Conservation (phyloP, 805 yeast genomes). For the Hanseniaspora jakobsenii region DNA sequence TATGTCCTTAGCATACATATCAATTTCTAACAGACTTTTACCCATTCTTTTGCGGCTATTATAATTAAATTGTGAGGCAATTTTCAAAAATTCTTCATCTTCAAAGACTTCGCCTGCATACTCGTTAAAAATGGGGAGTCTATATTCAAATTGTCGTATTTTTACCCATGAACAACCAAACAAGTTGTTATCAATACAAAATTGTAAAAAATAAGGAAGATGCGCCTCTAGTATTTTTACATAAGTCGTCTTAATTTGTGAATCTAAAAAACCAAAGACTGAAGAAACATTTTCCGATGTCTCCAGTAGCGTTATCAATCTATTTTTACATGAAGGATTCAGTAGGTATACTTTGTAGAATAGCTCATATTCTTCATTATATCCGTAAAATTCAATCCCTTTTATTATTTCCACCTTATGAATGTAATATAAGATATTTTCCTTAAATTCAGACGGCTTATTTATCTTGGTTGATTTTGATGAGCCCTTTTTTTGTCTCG, state of each 20-base stretch:
- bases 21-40: constrained; percentile 57
- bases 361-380: constrained; percentile 47
- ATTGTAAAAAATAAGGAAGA: constrained; percentile 63
- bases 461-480: constrained; percentile 2
- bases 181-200: constrained; percentile 68
- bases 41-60: constrained; percentile 41
- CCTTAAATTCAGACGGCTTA: constrained; percentile 14
- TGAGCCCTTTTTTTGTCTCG: not conserved
- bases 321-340: constrained; percentile 46
- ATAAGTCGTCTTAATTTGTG: no score
- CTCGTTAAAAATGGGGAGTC: constrained; percentile 42
- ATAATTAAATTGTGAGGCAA: constrained; percentile 19
- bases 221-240: constrained; percentile 65
- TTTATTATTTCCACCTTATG: constrained; percentile 54
- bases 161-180: constrained; percentile 75
- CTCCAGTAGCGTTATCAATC: constrained; percentile 41
- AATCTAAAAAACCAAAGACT: constrained; percentile 24
- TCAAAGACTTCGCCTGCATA: constrained; percentile 18
- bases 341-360: constrained; percentile 58
- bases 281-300: constrained; percentile 15
- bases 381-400: constrained; percentile 79
- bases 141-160: constrained; percentile 36
- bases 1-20: constrained; percentile 50
- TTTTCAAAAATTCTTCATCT: constrained; percentile 6
- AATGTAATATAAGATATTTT: constrained; percentile 32